Base-by-base conservation (phyloP, 1,139 yeast genomes). In the Yamadazyma sp. region DNA sequence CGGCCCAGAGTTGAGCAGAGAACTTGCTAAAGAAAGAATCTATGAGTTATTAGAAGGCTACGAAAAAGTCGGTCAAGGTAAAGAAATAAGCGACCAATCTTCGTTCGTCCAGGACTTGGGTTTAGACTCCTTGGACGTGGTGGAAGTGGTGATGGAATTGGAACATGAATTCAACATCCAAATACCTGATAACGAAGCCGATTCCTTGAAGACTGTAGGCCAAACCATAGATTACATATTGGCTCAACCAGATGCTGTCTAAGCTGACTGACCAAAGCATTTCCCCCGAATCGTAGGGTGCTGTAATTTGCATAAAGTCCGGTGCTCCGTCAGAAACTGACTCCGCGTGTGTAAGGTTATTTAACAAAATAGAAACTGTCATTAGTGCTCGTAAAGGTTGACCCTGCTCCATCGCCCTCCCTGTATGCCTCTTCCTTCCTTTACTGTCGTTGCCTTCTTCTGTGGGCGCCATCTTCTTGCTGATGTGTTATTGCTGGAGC, bases 121-220 rank as follows among this genome's bases (percentile, higher is more conserved):
- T 2, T 75, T 87, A 53, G 96, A 88, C 66, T 83, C 92, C 24
- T 77, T 88, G 58, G 96, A 88, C 57, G 83, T 86, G 27, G 96
- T 87, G 34, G 96, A 88, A 62, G 91, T 87, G 31, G 78, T 88
- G 31, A 87, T 88, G 88, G 95, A 87, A 54, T 79, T 88, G 47
- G 96, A 88, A 66, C 84, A 81, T 53, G 95, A 87, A 57, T 81
- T 82, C 62, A 79, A 81, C 52, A 77, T 79, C 56, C 86, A 82
- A 59, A 87, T 88, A 60, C 94, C 95, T 35, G 96, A 88, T 63
- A 79, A 81, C 51, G 91, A 86, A 61, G 92, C 95, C 33, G 95
- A 87, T 59, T 76, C 77, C 49, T 79, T 88, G 61, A 85, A 82
- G 69, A 84, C 94, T 22, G 87, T 88, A 48, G 83, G 86, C 38